A percentile compares a stretch with the other conserved stretches of the same genome.
Evolutionary conservation across 345 rosid species (phyloP).

Genomic region (Rubroshorea leprosula): DNA sequence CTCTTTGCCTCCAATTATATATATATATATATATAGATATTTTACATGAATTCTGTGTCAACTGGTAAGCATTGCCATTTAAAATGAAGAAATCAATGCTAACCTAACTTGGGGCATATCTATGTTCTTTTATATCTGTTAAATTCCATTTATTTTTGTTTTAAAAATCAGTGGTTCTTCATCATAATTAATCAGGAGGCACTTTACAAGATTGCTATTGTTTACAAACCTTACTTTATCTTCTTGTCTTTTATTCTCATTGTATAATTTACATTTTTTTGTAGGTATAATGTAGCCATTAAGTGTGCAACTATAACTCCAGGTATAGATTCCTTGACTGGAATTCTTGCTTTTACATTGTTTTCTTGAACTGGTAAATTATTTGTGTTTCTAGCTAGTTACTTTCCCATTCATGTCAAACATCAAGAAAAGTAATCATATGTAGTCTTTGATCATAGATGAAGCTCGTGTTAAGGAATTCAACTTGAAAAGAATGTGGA

Average conservation of each 20-base stretch:
- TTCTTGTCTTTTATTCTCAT: neutral
- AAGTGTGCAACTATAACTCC: constrained; percentile 67
- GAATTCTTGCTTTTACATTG: neutral
- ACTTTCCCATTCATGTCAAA: no score
- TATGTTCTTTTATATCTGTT: no score
- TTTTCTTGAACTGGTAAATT: neutral
- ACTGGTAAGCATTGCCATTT: no score
- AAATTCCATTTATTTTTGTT: no score
- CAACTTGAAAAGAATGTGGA: constrained; percentile 83
- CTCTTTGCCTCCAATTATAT: no score
- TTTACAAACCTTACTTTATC: neutral
- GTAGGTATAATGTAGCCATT: constrained; percentile 54
- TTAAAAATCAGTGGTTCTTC: no score
- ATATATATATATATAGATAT: no score
- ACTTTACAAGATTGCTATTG: constrained; percentile 2
- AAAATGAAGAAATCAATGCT: no score
- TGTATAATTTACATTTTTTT: constrained; percentile 4
- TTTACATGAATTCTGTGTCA: no score
- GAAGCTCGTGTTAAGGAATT: constrained; percentile 85
- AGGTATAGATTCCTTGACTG: constrained; percentile 28
- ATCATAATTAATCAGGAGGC: no score
- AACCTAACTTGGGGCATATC: no score
- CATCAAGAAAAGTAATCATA: no score
- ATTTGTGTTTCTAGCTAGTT: constrained; percentile 4
- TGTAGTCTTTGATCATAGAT: constrained; percentile 43